These are phyloP conservation scores for Fraxinus cuspidata DNA, from an alignment of 257 asterid genomes.

Conservation along the genomic window DNA sequence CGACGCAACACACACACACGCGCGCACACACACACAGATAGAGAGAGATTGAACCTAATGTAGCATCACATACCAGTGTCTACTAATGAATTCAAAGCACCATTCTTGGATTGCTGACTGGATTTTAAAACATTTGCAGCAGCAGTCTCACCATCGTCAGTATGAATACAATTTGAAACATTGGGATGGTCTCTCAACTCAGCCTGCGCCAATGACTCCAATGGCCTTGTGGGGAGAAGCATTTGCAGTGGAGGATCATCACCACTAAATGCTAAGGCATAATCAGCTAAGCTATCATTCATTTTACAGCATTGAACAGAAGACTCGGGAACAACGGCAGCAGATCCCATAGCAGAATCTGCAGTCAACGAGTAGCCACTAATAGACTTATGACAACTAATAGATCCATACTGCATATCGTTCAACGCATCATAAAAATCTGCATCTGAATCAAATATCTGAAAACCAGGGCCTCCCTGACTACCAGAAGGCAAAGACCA, in stretches of 20 bases:
- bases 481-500: conserved; percentile 77
- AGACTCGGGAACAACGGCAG: conserved; percentile 51
- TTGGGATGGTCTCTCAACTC: conserved; percentile 59
- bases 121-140: conserved; percentile 38
- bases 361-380: conserved; percentile 51
- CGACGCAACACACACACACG: too few species aligned
- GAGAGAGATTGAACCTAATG: not conserved
- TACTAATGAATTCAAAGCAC: conserved; percentile 54
- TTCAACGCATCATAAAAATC: conserved; percentile 59
- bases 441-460: conserved; percentile 78
- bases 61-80: conserved; percentile 50
- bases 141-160: conserved; percentile 53
- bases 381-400: conserved; percentile 53
- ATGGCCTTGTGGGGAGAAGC: conserved; percentile 89
- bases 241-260: conserved; percentile 83
- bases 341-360: conserved; percentile 36
- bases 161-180: conserved; percentile 60
- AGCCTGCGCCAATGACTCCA: conserved; percentile 55
- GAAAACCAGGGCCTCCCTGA: conserved; percentile 74
- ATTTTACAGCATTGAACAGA: conserved; percentile 39
- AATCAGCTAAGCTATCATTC: conserved; percentile 65
- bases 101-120: conserved; percentile 45
- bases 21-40: not conserved
- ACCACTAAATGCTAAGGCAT: conserved; percentile 62
- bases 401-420: conserved; percentile 55